A percentile compares a stretch with the other conserved stretches of the same genome.
Conservation (phyloP, 2,329 filamentous ascomycete species). For the Periconia sp. region DNA sequence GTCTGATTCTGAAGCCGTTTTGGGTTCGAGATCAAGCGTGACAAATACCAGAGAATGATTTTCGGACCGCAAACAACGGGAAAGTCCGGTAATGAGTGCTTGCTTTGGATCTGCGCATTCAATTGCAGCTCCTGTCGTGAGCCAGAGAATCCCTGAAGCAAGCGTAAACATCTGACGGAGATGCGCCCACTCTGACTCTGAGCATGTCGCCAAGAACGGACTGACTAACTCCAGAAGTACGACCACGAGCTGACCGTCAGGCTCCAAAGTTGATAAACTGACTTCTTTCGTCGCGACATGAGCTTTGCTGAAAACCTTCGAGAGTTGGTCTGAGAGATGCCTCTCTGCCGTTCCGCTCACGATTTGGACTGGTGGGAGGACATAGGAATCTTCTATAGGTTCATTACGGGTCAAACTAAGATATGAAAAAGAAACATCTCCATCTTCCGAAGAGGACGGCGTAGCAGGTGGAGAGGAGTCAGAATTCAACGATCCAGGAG, state of each 20-base stretch:
- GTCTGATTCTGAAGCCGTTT: not conserved
- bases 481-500: too few relatives aligned
- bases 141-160: not conserved
- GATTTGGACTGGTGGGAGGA: not conserved
- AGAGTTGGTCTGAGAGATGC: not conserved
- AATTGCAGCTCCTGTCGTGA: not conserved
- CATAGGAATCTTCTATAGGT: not conserved
- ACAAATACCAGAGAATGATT: not conserved
- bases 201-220: not conserved
- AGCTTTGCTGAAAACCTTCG: not conserved
- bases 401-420: too few relatives aligned
- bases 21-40: not conserved
- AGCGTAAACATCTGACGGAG: not conserved
- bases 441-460: not conserved
- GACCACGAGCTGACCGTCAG: not conserved
- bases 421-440: not conserved
- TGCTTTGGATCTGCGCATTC: not conserved
- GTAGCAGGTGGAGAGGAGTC: too few relatives aligned
- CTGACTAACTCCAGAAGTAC: not conserved
- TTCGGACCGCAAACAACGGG: not conserved
- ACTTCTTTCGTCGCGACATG: too few relatives aligned
- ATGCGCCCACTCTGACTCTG: not conserved
- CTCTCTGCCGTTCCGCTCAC: not conserved
- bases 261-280: too few relatives aligned
- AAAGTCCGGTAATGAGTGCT: conserved; percentile 1